These are phyloP conservation scores for Ramularia endophylla DNA, from an alignment of 2,329 filamentous ascomycete genomes.

Conservation along the genomic window DNA sequence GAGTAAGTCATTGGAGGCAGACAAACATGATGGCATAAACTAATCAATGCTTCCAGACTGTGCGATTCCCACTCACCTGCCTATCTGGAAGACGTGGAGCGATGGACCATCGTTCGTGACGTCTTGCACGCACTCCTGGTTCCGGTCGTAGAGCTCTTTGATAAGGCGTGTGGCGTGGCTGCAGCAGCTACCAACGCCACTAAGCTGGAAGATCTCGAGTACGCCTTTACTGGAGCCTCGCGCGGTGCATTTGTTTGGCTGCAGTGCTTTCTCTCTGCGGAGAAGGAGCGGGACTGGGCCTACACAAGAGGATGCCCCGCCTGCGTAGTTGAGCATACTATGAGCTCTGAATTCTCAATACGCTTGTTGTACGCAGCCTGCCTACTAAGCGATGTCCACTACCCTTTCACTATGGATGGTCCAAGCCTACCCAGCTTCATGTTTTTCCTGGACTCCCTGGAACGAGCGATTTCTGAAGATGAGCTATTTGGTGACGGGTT, in stretches of 20 bases:
- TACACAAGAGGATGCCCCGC: constrained; percentile 51
- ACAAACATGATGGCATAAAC: constrained; percentile 24
- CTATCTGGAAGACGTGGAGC: constrained; percentile 29
- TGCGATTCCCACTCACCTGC: constrained; percentile 37
- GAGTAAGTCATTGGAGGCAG: constrained; percentile 22
- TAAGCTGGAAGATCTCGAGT: constrained; percentile 49
- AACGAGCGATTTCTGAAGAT: constrained; percentile 36
- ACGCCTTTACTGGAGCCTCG: constrained; percentile 52
- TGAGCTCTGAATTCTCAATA: constrained; percentile 44
- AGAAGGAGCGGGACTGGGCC: constrained; percentile 52
- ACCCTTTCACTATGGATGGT: constrained; percentile 29
- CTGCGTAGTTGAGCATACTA: constrained; percentile 39
- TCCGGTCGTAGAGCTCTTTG: constrained; percentile 52
- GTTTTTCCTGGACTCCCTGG: constrained; percentile 40
- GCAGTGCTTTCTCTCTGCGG: constrained; percentile 49
- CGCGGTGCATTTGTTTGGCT: constrained; percentile 54
- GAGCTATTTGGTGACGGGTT: constrained; percentile 41
- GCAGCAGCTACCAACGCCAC: constrained; percentile 43
- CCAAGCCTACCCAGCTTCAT: constrained; percentile 32
- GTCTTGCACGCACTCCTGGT: constrained; percentile 54
- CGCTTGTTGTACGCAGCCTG: constrained; percentile 44
- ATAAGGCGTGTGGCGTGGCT: constrained; percentile 49
- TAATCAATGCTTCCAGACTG: constrained; percentile 38
- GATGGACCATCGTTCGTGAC: constrained; percentile 51
- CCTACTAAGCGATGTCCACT: constrained; percentile 39